A percentile compares a stretch with the other conserved stretches of the same genome.
Conservation (phyloP, 164 flowering plant species). For the Chloranthus sessilifolius region DNA sequence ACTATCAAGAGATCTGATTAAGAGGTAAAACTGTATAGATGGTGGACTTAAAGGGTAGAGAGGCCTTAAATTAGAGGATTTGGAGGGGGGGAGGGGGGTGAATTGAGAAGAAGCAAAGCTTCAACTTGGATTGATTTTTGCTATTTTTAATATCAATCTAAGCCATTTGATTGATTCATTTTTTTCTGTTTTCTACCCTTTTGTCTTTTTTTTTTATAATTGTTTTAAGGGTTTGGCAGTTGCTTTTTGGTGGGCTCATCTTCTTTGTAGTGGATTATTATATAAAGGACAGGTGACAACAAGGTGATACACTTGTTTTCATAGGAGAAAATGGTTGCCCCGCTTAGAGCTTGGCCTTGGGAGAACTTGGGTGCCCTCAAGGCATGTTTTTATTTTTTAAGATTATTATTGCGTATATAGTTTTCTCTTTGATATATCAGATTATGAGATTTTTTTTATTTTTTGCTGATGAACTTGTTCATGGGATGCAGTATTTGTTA, state of each 20-base stretch:
- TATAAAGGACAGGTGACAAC: background rate
- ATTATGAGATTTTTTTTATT: background rate
- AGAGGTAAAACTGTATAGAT: background rate
- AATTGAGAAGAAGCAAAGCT: background rate
- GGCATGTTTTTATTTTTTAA: constrained; percentile 9
- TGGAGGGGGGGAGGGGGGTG: background rate
- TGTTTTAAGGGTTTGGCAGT: background rate
- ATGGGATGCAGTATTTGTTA: constrained; percentile 61
- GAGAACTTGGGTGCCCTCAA: constrained; percentile 26
- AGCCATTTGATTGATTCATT: background rate
- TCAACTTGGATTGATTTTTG: background rate
- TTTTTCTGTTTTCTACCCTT: background rate
- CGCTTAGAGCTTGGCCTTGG: constrained; percentile 30
- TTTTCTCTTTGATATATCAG: background rate
- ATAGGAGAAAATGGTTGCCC: constrained; percentile 18
- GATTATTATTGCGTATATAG: background rate
- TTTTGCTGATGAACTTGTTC: background rate
- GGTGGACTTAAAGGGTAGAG: background rate
- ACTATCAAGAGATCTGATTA: constrained; percentile 1
- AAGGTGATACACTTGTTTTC: background rate
- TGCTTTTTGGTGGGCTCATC: background rate
- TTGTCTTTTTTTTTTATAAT: background rate
- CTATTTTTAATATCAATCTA: too few relatives aligned
- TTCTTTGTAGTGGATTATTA: background rate
- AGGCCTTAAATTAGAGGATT: background rate